Conservation (phyloP, 2,329 filamentous ascomycete species). For the Annulohypoxylon truncatum region DNA sequence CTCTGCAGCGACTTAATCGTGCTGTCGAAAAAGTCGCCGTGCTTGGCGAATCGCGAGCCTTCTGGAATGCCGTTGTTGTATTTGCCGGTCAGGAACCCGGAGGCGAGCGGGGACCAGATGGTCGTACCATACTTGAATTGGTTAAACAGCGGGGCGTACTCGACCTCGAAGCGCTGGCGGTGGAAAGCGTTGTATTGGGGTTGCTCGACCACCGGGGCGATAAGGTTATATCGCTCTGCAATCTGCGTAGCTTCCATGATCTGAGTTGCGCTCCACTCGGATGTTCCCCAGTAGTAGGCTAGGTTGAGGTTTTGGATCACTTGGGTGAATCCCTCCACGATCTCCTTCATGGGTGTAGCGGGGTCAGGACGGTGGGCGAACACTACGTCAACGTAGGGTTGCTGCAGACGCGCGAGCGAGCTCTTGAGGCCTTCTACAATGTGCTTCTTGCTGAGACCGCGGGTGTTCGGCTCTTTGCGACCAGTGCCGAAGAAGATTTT, state of each 20-base stretch:
- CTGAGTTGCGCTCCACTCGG: slow-evolving; percentile 69
- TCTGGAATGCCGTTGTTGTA: slow-evolving; percentile 73
- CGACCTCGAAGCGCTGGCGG: slow-evolving; percentile 70
- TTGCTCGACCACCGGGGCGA: slow-evolving; percentile 60
- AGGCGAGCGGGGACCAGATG: slow-evolving; percentile 62
- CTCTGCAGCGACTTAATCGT: slow-evolving; percentile 70
- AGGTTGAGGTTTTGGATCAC: slow-evolving; percentile 65
- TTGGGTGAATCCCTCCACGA: slow-evolving; percentile 65
- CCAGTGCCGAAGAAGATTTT: slow-evolving; percentile 64
- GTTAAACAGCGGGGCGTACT: slow-evolving; percentile 68
- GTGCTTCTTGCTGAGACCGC: slow-evolving; percentile 63
- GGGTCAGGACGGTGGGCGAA: slow-evolving; percentile 71
- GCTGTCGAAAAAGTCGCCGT: slow-evolving; percentile 70
- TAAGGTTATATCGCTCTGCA: slow-evolving; percentile 68
- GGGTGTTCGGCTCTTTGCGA: slow-evolving; percentile 67
- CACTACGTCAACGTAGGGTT: slow-evolving; percentile 74
- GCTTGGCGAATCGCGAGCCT: slow-evolving; percentile 71
- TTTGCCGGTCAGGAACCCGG: slow-evolving; percentile 70
- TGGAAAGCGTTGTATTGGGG: slow-evolving; percentile 73
- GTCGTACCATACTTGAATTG: slow-evolving; percentile 68
- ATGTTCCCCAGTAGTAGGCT: slow-evolving; percentile 73
- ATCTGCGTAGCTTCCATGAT: slow-evolving; percentile 68
- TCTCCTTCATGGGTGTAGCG: slow-evolving; percentile 70
- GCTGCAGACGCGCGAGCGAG: slow-evolving; percentile 68
- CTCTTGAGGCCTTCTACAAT: slow-evolving; percentile 68